Conservation (phyloP, 225 moss, liverwort and hornwort genomes). For the Marchantia polymorpha region DNA sequence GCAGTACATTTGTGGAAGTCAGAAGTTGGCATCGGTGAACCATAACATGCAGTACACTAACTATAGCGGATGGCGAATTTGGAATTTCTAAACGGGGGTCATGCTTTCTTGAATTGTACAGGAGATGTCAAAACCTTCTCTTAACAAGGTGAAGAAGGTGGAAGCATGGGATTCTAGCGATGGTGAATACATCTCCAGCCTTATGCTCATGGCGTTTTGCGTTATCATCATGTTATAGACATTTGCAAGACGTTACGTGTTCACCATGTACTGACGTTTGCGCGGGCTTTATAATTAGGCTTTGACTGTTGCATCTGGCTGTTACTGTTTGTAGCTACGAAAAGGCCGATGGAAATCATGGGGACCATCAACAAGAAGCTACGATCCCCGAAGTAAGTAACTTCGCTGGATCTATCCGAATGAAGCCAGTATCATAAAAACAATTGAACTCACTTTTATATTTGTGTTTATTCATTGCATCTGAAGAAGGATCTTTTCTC, state of each 20-base stretch:
- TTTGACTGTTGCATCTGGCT: neutral
- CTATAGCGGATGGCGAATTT: neutral
- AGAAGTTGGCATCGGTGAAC: too few relatives aligned
- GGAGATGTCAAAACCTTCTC: slow-evolving; percentile 33
- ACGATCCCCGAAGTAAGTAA: slow-evolving; percentile 36
- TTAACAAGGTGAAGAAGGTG: slow-evolving; percentile 42
- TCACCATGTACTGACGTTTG: neutral
- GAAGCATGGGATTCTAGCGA: slow-evolving; percentile 41
- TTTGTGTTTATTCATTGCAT: too few relatives aligned
- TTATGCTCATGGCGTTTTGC: neutral
- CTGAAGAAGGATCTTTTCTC: neutral
- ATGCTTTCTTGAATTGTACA: neutral
- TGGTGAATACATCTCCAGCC: slow-evolving; percentile 13
- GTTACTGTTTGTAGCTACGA: slow-evolving; percentile 4
- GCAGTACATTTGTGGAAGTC: too few relatives aligned
- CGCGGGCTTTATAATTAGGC: neutral
- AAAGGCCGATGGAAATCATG: slow-evolving; percentile 33
- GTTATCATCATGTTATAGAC: neutral
- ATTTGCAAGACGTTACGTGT: neutral
- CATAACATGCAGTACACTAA: too few relatives aligned
- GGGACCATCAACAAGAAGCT: slow-evolving; percentile 38
- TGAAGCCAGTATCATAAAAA: neutral
- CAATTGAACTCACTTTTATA: neutral
- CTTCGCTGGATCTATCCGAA: neutral
- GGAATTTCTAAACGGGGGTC: neutral